These are phyloP conservation scores for Plectosphaerella plurivora DNA, from an alignment of 2,329 filamentous ascomycete species.

Conservation along the genomic window DNA sequence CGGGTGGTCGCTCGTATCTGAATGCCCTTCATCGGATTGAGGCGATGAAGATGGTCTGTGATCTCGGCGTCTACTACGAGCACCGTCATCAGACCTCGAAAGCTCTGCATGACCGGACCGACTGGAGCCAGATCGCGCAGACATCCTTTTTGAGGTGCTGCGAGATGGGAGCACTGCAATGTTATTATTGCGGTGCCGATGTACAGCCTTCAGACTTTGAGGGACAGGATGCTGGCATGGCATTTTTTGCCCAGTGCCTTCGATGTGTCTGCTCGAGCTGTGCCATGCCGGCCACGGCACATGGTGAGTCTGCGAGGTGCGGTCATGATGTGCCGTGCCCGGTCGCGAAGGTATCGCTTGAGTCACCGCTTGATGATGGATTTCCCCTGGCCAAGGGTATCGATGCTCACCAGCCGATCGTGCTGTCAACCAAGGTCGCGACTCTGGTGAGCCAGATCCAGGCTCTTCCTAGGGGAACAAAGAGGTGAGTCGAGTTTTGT, in stretches of 20 bases:
- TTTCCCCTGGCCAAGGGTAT: neutral
- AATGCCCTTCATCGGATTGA: slow-evolving; percentile 42
- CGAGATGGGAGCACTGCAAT: slow-evolving; percentile 19
- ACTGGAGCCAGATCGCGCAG: slow-evolving; percentile 24
- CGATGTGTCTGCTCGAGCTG: slow-evolving; percentile 27
- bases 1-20: slow-evolving; percentile 19
- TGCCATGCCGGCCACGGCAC: neutral
- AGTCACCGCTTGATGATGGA: slow-evolving; percentile 7
- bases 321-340: slow-evolving; percentile 18
- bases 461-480: slow-evolving; percentile 17
- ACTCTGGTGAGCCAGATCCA: slow-evolving; percentile 26
- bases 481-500: slow-evolving; percentile 24
- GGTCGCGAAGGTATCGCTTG: slow-evolving; percentile 20
- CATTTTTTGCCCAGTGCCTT: slow-evolving; percentile 25
- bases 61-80: slow-evolving; percentile 36
- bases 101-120: neutral
- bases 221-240: slow-evolving; percentile 3
- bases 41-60: slow-evolving; percentile 37
- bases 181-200: slow-evolving; percentile 19
- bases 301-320: slow-evolving; percentile 8
- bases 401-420: neutral
- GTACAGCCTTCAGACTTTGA: slow-evolving; percentile 18
- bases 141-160: slow-evolving; percentile 25
- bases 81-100: slow-evolving; percentile 18
- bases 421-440: slow-evolving; percentile 25